Conservation (phyloP, 2,329 filamentous ascomycete species). For the Fusarium domesticum region DNA sequence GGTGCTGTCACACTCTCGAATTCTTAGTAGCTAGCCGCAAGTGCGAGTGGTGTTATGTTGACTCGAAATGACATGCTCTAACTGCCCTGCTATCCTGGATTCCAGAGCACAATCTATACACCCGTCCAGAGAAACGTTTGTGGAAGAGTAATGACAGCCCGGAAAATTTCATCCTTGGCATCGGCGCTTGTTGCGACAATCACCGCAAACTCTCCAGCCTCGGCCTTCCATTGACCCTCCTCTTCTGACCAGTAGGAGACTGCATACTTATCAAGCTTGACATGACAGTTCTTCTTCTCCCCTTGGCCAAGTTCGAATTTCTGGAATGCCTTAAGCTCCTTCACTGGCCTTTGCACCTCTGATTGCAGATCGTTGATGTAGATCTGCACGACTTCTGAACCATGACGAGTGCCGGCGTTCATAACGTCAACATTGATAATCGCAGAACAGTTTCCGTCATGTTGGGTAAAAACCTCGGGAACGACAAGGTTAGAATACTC, state of each 20-base stretch:
- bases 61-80: too few species aligned
- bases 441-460: neutral
- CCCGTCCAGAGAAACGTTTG: too few species aligned
- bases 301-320: neutral
- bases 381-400: neutral
- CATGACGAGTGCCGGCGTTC: neutral
- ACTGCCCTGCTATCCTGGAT: too few species aligned
- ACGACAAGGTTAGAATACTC: constrained; percentile 39
- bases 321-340: constrained; percentile 3
- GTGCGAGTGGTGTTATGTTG: too few species aligned
- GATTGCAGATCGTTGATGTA: neutral
- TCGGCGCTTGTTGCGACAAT: constrained; percentile 3
- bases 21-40: too few species aligned
- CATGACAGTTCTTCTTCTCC: neutral
- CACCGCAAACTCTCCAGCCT: constrained; percentile 2
- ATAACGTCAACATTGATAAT: neutral
- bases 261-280: constrained; percentile 5
- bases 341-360: neutral
- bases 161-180: constrained; percentile 1
- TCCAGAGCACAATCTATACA: too few species aligned
- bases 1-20: too few species aligned
- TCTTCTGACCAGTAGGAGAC: constrained; percentile 6
- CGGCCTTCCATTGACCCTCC: neutral
- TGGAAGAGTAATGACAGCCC: too few species aligned
- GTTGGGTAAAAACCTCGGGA: neutral